These are phyloP conservation scores for Salvia hispanica DNA, from an alignment of 257 asterid genomes.

Conservation along the genomic window DNA sequence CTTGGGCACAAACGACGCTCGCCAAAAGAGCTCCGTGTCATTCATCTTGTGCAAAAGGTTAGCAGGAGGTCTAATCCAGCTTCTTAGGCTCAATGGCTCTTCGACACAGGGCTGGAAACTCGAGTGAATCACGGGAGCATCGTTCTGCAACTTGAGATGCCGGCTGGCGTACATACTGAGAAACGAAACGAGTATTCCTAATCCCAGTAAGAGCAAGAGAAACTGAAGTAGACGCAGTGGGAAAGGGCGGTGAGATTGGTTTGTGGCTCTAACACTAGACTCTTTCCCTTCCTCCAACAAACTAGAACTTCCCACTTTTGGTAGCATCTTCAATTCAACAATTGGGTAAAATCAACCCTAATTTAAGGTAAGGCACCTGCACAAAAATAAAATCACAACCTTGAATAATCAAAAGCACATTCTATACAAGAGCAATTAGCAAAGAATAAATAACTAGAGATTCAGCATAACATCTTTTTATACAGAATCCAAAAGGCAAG, in stretches of 20 bases:
- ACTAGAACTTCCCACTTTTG: constrained; percentile 64
- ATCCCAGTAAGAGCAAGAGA: constrained; percentile 66
- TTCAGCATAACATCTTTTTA: constrained; percentile 18
- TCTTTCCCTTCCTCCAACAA: constrained; percentile 74
- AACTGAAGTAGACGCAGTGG: constrained; percentile 71
- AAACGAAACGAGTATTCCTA: constrained; percentile 63
- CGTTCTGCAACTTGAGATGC: constrained; percentile 51
- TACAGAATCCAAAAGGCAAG: not conserved
- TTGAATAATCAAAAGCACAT: constrained; percentile 9
- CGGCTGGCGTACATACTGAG: constrained; percentile 62
- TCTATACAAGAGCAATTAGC: not conserved
- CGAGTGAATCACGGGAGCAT: constrained; percentile 42
- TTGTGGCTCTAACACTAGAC: constrained; percentile 35
- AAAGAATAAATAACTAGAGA: not conserved
- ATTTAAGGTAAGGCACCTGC: constrained; percentile 22
- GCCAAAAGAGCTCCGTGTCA: constrained; percentile 78
- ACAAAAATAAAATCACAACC: constrained; percentile 25
- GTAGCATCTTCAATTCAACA: constrained; percentile 52
- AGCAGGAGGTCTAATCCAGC: constrained; percentile 63
- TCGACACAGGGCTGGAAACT: constrained; percentile 51
- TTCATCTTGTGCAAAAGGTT: constrained; percentile 63
- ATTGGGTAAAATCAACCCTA: constrained; percentile 27
- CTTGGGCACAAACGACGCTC: constrained; percentile 68
- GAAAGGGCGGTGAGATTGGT: constrained; percentile 55
- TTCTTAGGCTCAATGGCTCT: constrained; percentile 41